phyloP scores from a whole-genome alignment of 495 filamentous ascomycete genomes.

The Trichoderma erinaceum region DNA sequence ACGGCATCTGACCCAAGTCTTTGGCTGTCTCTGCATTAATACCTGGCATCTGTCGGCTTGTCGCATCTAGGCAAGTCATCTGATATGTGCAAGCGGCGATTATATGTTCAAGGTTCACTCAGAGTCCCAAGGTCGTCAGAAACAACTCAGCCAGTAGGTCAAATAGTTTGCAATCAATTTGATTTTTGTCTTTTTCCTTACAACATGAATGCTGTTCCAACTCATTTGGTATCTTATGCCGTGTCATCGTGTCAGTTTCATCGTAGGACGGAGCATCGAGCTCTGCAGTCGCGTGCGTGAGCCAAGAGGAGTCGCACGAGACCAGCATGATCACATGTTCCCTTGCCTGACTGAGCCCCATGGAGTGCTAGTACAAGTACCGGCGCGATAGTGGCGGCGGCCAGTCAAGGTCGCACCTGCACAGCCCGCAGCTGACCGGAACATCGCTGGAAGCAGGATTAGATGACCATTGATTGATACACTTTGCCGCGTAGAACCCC shows the following conservation, averaged over 20 bases:
- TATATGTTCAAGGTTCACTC: neutral
- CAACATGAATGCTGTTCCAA: neutral
- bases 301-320: neutral
- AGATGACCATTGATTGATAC: neutral
- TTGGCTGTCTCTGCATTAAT: neutral
- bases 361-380: neutral
- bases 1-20: neutral
- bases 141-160: slow-evolving; percentile 7
- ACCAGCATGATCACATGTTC: slow-evolving; percentile 2
- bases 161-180: slow-evolving; percentile 4
- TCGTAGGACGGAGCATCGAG: neutral
- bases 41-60: neutral
- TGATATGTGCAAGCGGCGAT: neutral
- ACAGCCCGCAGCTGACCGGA: slow-evolving; percentile 6
- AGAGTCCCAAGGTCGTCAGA: neutral
- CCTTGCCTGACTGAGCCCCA: neutral
- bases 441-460: neutral
- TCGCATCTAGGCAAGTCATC: neutral
- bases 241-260: neutral
- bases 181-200: neutral
- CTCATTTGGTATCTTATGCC: neutral
- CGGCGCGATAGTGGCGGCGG: neutral
- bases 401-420: neutral
- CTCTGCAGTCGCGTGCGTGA: slow-evolving; percentile 7
- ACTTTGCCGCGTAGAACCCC: neutral